These are phyloP conservation scores for Fraxinus greggii DNA, from an alignment of 305 asterid species.

Conservation along the genomic window DNA sequence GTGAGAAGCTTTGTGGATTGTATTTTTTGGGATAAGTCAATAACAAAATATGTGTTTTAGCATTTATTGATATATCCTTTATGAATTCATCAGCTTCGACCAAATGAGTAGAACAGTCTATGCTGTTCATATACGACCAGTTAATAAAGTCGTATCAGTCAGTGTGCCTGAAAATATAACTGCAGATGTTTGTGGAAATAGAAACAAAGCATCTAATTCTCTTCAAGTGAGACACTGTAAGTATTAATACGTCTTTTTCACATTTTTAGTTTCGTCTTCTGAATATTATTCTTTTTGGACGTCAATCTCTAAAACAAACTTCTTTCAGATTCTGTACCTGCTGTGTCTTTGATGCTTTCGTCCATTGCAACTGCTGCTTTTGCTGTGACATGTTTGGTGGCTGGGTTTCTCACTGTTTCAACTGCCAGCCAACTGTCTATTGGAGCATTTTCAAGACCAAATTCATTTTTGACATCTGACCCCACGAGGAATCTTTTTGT, in stretches of 20 bases:
- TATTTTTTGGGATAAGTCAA: not conserved
- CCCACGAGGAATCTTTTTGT: slow-evolving; percentile 85
- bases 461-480: slow-evolving; percentile 48
- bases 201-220: slow-evolving; percentile 64
- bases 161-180: slow-evolving; percentile 75
- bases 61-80: slow-evolving; percentile 14
- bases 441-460: slow-evolving; percentile 64
- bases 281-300: not conserved
- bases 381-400: slow-evolving; percentile 59
- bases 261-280: not conserved
- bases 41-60: not conserved
- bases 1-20: slow-evolving; percentile 31
- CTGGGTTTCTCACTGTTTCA: slow-evolving; percentile 73
- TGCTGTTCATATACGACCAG: slow-evolving; percentile 45
- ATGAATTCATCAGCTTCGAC: slow-evolving; percentile 52
- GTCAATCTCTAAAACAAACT: not conserved
- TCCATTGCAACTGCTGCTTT: slow-evolving; percentile 65
- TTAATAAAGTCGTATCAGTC: slow-evolving; percentile 46
- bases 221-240: slow-evolving; percentile 83
- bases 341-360: slow-evolving; percentile 60
- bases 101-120: slow-evolving; percentile 62
- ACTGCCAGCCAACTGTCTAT: slow-evolving; percentile 69
- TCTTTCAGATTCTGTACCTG: slow-evolving; percentile 73
- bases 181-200: slow-evolving; percentile 78
- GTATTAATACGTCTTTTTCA: slow-evolving; percentile 21